Base-by-base conservation (phyloP, 106 monocot genomes). In the Platanthera zijinensis region DNA sequence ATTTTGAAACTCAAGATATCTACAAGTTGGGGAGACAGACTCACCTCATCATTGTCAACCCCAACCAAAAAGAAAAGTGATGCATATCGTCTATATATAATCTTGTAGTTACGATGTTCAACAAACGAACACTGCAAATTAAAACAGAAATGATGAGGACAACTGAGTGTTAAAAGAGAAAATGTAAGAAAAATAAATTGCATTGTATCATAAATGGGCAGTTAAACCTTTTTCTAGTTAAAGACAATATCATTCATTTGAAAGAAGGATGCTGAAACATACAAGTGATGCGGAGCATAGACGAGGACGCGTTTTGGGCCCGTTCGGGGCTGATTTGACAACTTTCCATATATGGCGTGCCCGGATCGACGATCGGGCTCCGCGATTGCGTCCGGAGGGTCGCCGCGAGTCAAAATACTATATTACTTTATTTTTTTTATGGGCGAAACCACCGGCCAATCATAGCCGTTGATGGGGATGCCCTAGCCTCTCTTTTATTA, bases 91-190 rank as follows among this genome's bases (percentile, higher is more conserved):
- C 93, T 87, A 83, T 97, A 97, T 0, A 93, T 93, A 74, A 93
- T 85, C 79, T 97, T 97, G 80, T 97, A 97, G 73, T 97, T 97
- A 74, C 93, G 89, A 82, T 97, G 96, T 83, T 93, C 93, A 57
- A 97, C 93, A 83, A 97, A 93, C 47, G 96, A 93, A 77, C 96
- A 97, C 96, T 97, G 82, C 71, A 75, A 19, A 66, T 78, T 76
- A 53, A n/a, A 75, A 57, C 39, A 48, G 48, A 47, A 47, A 46
- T 61, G 61, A n/a, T 61, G 61, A 17, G n/a, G 61, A n/a, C 6
- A 61, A 61, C n/a, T n/a, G 6, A 11, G 7, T 61, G 13, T 61
- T 18, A 1, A 61, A 21, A 61, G 1, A 69, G 11, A 15, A 71
- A 71, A 62, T 21, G 8, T 9, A 12, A 30, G 18, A 13, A 47